Evolutionary conservation across 176 grass and related monocot genomes (phyloP), one percentile per base, ranked within the genome.

Genomic region (Tillandsia fasciculata): DNA sequence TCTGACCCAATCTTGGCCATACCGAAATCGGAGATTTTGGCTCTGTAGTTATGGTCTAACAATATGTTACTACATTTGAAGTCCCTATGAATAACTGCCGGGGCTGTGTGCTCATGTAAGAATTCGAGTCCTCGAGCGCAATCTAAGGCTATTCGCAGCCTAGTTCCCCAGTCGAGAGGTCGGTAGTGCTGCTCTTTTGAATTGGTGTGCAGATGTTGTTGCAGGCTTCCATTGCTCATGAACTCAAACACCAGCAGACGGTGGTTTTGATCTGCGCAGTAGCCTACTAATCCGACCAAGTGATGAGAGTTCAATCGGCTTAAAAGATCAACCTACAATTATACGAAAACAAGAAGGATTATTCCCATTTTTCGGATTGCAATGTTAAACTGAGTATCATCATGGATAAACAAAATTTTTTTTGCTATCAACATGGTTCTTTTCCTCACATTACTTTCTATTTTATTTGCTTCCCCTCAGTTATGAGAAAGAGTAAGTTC

Each of bases 71-170:
- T 52, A 73, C 87, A 86, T 48, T 90, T 99, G 84, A 99, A 94
- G 77, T 94, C 95, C 61, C 95, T 81, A 84, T 99, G 95, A 74
- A 99, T 99, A 63, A 99, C 87, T 12, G 90, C 83, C n/a, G 90
- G 90, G 1, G 54, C 71, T 73, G 68, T 86, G 79, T 84, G 77
- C 84, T 99, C 94, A 48, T 99, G 94, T 7, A 99, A 84, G 78
- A 90, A 99, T 76, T 99, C 94, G 5, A 99, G 90, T 52, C 73
- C 95, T 26, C 82, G 86, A 52, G 90, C 90, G 50, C 87, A 99
- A 73, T 99, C 95, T 50, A 99, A 82, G 56, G 87, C 90, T 74
- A 99, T 99, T 72, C 80, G 78, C 51, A 99, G 82, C 66, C 95
- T 64, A 51, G 80, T 93, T 63, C 79, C 66, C 95, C 90, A 99